A percentile compares a stretch with the other conserved stretches of the same genome.
These are phyloP conservation scores for Leishmania mexicana DNA, from an alignment of 208 protist species.

Conservation along the genomic window DNA sequence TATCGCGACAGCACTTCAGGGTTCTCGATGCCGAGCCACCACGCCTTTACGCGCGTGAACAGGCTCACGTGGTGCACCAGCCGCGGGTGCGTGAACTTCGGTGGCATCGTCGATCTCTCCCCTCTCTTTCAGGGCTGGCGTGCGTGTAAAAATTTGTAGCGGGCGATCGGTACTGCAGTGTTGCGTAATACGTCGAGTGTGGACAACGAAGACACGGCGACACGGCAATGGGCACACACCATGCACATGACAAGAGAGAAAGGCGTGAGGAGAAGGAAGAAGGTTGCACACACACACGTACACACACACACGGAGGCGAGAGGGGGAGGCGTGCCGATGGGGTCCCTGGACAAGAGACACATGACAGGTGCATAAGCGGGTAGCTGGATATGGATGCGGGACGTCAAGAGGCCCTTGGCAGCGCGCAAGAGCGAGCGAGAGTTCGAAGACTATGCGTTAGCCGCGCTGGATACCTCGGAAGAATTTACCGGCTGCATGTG, in stretches of 20 bases:
- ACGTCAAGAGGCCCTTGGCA: not conserved
- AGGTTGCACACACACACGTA: not conserved
- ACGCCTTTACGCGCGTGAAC: constrained; percentile 70
- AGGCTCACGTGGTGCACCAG: constrained; percentile 47
- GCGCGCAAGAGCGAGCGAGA: not conserved
- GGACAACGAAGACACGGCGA: not conserved
- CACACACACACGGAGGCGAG: not conserved
- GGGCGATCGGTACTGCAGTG: not conserved
- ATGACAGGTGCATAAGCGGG: not conserved
- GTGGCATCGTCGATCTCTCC: constrained; percentile 29
- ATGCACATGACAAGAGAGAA: not conserved
- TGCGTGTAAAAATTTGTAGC: not conserved
- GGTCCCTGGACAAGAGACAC: not conserved
- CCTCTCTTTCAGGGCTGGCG: not conserved
- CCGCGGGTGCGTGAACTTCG: constrained; percentile 33
- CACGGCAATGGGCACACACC: not conserved
- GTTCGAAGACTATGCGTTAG: not conserved
- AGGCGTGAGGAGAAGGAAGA: not conserved
- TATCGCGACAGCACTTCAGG: constrained; percentile 64
- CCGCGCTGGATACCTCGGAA: not conserved
- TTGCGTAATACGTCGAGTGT: not conserved
- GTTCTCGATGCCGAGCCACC: constrained; percentile 80
- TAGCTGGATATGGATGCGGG: not conserved
- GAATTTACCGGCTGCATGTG: not conserved
- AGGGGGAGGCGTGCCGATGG: not conserved